Evolutionary conservation across 2,329 filamentous ascomycete genomes (phyloP), one percentile per base, ranked within the genome.

Genomic region (Eurotiales sp.): DNA sequence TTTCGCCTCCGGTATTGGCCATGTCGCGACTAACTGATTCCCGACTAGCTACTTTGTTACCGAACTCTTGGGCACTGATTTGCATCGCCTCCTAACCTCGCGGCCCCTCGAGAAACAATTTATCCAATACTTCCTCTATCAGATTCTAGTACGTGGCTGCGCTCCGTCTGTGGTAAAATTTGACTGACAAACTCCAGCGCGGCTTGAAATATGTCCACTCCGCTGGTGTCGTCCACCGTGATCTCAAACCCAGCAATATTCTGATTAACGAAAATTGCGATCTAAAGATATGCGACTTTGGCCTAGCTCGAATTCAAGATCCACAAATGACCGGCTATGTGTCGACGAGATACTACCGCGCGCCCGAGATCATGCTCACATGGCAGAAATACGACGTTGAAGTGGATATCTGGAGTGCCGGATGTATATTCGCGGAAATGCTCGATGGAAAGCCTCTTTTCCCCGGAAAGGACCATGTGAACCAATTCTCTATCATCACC

Each of bases 371-470:
- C 69, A 99, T 99, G 93, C 90, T 99, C 68, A 97, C 93, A 58
- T 99, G 93, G 93, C 93, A 99, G 78, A 99, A 99, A 77, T 99
- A 99, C 74, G 93, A 99, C 62, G 86, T 97, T 43, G 93, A 97
- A 76, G 93, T 99, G 53, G 93, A 99, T 70, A 96, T 99, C 68
- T 99, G 93, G 93, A 97, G 93, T 69, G 92, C 92, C 15, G 93
- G 93, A 55, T 99, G 93, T 74, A 99, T 99, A 68, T 97, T 99
- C 63, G 93, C 93, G 37, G 93, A 99, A 76, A 99, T 99, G 93
- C 81, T 99, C 54, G 92, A 96, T 75, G 93, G 93, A 68, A 97
- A 97, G 77, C 93, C 93, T 27, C 77, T 99, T 19, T 99, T 99
- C 79, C 93, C 93, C 0, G 93, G 93, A 69, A 99, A 99, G 77